Base-by-base conservation (phyloP, 2,329 filamentous ascomycete genomes). In the Alternaria novae-zelandiae region DNA sequence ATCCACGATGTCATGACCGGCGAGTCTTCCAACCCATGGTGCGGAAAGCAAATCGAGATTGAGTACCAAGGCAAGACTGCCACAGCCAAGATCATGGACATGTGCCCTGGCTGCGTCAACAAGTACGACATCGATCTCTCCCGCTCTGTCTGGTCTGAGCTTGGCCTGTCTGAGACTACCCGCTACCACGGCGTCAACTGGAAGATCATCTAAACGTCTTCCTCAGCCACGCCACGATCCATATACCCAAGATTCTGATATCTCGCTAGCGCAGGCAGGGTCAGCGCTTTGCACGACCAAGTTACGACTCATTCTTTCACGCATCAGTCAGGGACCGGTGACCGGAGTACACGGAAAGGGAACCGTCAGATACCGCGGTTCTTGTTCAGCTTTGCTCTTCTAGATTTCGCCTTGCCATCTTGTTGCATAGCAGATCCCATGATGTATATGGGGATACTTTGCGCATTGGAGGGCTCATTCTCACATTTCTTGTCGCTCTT, bases 231-330 rank as follows among this genome's bases (percentile, higher is more conserved):
- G 57, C 61, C 36, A 68, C 47, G 65, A 72, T 65, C 68, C 69
- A 67, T 73, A 77, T 76, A 75, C 75, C 73, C 71, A 67, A 67
- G 67, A 63, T 70, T 68, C 65, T 61, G 46, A 61, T 32, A 67
- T 65, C 68, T 72, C 64, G 76, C 77, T 79, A 78, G 76, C 77
- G 77, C 77, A 75, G 75, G 72, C 77, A 68, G 74, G 73, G 75
- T 78, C 76, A 78, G 77, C 77, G 77, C 77, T 79, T 78, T 78
- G 76, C 75, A 79, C 74, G 77, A 79, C 73, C 41, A 69, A 64
- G 67, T 76, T 67, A 77, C 68, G 75, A 77, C 63, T 63, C 65
- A 61, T 57, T 67, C 65, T 70, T 57, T 70, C 68, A 69, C 67
- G 65, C 66, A 70, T 71, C 69, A 70, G 70, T 66, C 68, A 70